A percentile compares a stretch with the other conserved stretches of the same genome.
These are phyloP conservation scores for Melaleuca alternifolia DNA, from an alignment of 345 rosid genomes.

Conservation along the genomic window DNA sequence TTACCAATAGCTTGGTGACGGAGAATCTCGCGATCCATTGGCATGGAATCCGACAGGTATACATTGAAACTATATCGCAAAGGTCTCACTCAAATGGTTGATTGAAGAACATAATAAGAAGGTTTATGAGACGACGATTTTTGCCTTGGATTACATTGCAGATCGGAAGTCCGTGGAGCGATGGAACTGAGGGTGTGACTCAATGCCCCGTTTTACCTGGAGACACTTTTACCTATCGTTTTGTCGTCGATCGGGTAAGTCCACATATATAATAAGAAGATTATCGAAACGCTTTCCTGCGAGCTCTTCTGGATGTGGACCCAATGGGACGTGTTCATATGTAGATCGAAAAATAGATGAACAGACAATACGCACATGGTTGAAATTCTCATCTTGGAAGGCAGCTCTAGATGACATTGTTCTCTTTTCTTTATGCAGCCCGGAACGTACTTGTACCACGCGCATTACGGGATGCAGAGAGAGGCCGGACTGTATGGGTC, in stretches of 20 bases:
- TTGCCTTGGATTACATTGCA: constrained; percentile 3
- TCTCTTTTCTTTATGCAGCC: constrained; percentile 22
- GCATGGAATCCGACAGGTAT: constrained; percentile 85
- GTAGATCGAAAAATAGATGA: background rate
- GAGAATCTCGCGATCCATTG: constrained; percentile 72
- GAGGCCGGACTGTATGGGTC: constrained; percentile 59
- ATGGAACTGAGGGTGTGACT: constrained; percentile 71
- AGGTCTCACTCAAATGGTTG: background rate
- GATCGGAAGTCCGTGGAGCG: constrained; percentile 77
- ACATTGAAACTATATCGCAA: background rate
- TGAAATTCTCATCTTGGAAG: background rate
- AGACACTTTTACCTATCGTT: constrained; percentile 52
- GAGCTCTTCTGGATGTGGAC: background rate
- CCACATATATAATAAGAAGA: background rate
- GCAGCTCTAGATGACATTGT: background rate
- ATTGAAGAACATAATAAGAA: background rate
- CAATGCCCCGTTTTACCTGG: constrained; percentile 78
- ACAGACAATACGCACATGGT: background rate
- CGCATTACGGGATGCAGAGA: constrained; percentile 89
- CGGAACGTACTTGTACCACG: constrained; percentile 77
- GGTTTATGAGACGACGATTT: background rate
- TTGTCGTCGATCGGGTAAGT: constrained; percentile 69
- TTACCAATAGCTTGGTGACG: constrained; percentile 50
- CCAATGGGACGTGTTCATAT: background rate
- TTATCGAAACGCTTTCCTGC: background rate